Evolutionary conservation across 164 flowering plant genomes (phyloP).

Genomic region (Vitis amurensis): DNA sequence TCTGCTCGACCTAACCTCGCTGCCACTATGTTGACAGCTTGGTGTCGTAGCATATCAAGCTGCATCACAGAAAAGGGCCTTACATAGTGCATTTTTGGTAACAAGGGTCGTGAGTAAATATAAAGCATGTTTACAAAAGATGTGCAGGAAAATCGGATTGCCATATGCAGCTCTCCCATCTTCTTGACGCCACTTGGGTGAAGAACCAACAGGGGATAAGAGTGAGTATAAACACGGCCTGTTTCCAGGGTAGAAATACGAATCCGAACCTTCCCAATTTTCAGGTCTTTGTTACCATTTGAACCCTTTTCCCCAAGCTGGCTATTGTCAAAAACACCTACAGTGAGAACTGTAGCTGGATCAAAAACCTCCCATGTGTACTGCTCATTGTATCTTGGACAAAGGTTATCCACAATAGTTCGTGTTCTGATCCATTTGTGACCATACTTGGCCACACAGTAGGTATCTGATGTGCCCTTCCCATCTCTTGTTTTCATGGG

Average conservation of each 20-base stretch:
- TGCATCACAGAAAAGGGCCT: slow-evolving; percentile 71
- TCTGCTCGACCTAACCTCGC: slow-evolving; percentile 81
- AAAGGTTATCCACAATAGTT: slow-evolving; percentile 58
- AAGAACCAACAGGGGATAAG: slow-evolving; percentile 80
- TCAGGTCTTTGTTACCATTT: slow-evolving; percentile 55
- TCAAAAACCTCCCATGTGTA: slow-evolving; percentile 95
- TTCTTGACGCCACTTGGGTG: slow-evolving; percentile 87
- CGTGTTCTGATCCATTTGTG: slow-evolving; percentile 90
- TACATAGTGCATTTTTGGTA: slow-evolving; percentile 88
- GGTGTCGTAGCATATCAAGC: slow-evolving; percentile 79
- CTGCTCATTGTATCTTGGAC: slow-evolving; percentile 83
- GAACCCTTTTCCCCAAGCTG: slow-evolving; percentile 67
- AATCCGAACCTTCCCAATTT: slow-evolving; percentile 81
- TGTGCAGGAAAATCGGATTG: slow-evolving; percentile 83
- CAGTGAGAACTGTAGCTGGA: slow-evolving; percentile 77
- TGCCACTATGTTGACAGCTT: slow-evolving; percentile 83
- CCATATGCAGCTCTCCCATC: slow-evolving; percentile 93
- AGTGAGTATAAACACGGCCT: slow-evolving; percentile 86
- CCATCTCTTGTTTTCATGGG: slow-evolving; percentile 90
- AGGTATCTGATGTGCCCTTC: slow-evolving; percentile 80
- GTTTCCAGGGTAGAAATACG: slow-evolving; percentile 90
- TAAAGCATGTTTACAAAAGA: slow-evolving; percentile 81
- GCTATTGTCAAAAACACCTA: slow-evolving; percentile 84
- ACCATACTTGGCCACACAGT: slow-evolving; percentile 88
- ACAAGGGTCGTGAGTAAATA: slow-evolving; percentile 64